Conservation (phyloP, 2,329 filamentous ascomycete species). For the Aspergillus ochraceus region DNA sequence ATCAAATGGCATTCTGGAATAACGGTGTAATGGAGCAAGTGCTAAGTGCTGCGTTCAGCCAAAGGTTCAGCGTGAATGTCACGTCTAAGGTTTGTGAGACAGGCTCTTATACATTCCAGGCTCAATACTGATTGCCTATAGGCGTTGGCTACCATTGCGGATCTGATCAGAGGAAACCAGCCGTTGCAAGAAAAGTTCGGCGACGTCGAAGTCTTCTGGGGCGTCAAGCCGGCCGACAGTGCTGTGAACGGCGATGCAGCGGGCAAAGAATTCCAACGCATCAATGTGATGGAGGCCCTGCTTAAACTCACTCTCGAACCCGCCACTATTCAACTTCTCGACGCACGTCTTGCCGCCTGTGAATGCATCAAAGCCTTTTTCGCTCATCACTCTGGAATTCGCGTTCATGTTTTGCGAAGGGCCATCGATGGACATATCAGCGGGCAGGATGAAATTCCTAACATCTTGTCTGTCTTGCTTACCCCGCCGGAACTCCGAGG, state of each 20-base stretch:
- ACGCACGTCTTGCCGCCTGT: conserved; percentile 80
- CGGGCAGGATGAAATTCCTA: conserved; percentile 78
- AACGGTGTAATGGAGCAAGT: conserved; percentile 77
- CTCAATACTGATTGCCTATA: conserved; percentile 35
- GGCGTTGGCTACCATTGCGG: conserved; percentile 81
- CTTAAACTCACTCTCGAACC: conserved; percentile 77
- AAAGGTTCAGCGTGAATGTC: conserved; percentile 70
- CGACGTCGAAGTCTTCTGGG: conserved; percentile 69
- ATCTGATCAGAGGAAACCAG: conserved; percentile 80
- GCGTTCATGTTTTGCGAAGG: conserved; percentile 78
- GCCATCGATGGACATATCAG: conserved; percentile 84
- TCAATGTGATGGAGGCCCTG: conserved; percentile 92
- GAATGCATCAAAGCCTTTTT: conserved; percentile 94
- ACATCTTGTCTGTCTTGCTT: conserved; percentile 81
- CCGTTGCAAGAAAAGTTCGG: conserved; percentile 85
- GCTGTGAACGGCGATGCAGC: conserved; percentile 33
- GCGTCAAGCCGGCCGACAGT: conserved; percentile 23
- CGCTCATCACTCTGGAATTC: conserved; percentile 74
- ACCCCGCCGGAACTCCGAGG: conserved; percentile 61
- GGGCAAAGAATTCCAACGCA: conserved; percentile 48
- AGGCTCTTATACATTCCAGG: background rate
- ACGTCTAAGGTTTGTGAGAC: conserved; percentile 66
- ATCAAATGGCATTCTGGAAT: conserved; percentile 83
- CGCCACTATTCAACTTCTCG: conserved; percentile 66
- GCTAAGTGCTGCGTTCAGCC: conserved; percentile 78